These are phyloP conservation scores for Colletotrichum liriopes DNA, from an alignment of 2,329 filamentous ascomycete genomes.

Conservation along the genomic window DNA sequence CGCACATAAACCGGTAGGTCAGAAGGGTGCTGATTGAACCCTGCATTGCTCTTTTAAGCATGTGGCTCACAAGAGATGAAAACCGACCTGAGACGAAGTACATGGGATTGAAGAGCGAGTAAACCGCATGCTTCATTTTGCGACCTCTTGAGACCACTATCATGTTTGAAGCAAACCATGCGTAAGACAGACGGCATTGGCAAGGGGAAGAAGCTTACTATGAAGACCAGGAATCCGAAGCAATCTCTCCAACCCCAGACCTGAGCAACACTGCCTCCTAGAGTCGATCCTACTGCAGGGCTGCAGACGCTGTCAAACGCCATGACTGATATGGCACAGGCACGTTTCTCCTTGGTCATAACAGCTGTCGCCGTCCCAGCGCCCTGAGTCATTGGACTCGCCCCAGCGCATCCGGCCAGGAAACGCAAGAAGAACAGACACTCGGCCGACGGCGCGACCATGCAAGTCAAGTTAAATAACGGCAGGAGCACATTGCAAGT, in stretches of 20 bases:
- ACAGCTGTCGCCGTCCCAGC: slow-evolving; percentile 25
- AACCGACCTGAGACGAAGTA: too few species aligned
- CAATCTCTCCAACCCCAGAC: slow-evolving; percentile 27
- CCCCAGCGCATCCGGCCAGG: slow-evolving; percentile 25
- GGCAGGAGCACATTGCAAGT: slow-evolving; percentile 26
- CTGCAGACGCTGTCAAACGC: slow-evolving; percentile 35
- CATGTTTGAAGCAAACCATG: background rate
- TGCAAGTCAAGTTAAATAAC: slow-evolving; percentile 22
- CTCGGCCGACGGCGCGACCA: slow-evolving; percentile 26
- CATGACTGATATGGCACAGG: slow-evolving; percentile 24
- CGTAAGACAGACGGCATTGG: background rate
- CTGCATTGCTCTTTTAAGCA: slow-evolving; percentile 22
- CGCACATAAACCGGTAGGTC: slow-evolving; percentile 29
- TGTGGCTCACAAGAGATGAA: background rate
- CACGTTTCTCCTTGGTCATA: slow-evolving; percentile 27
- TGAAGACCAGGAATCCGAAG: slow-evolving; percentile 22
- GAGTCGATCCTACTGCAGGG: slow-evolving; percentile 15
- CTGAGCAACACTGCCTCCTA: slow-evolving; percentile 25
- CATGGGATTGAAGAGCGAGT: background rate
- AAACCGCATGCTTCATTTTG: background rate
- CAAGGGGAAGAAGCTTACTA: slow-evolving; percentile 11
- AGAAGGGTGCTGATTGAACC: slow-evolving; percentile 21
- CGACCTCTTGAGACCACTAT: background rate
- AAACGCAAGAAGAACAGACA: slow-evolving; percentile 29
- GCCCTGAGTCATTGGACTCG: slow-evolving; percentile 32